Evolutionary conservation across 129 eudicot genomes (phyloP), one percentile per base, ranked within the genome.

Genomic region (Cynara cardunculus): DNA sequence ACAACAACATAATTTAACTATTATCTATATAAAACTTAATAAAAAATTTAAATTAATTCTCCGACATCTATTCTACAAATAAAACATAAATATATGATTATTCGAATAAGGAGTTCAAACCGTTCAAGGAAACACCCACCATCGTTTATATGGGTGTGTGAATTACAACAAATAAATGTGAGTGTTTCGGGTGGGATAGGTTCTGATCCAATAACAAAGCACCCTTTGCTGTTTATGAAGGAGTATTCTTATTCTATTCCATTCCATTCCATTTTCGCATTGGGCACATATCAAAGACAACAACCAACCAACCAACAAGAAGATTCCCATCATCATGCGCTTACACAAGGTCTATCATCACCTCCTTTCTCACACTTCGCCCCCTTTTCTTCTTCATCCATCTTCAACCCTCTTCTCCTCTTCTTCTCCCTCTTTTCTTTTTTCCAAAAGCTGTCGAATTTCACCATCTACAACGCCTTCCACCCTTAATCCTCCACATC

Each of bases 271-370:
- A 2, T 9, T 67, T 79, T 14, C 69, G 25, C 59, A 61, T 76
- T 78, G 59, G 71, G 31, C 65, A 73, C 79, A 64, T n/a, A 67
- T 67, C 74, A 41, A 67, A 18, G 3, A 67, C 2, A 70, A 0
- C 11, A 61, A 61, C 9, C 9, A 61, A 61, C 3, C 25, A 61
- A n/a, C 4, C 1, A 53, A 59, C 5, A n/a, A 9, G 9, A 4
- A 34, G 49, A 83, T 61, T 72, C 80, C 12, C 61, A 65, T 39
- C 83, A 82, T 75, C 80, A 92, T 94, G 94, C 88, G 98, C 70
- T 89, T 91, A 71, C 89, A 85, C 82, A 91, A 91, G 85, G 98
- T 91, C 86, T 88, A 87, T 73, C 97, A 94, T 53, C 94, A 92
- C 2, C 89, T 88, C 80, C 26, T 79, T 22, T 78, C 92, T 25